Base-by-base conservation (phyloP, 805 yeast genomes). In the Scheffersomyces amazonensis region DNA sequence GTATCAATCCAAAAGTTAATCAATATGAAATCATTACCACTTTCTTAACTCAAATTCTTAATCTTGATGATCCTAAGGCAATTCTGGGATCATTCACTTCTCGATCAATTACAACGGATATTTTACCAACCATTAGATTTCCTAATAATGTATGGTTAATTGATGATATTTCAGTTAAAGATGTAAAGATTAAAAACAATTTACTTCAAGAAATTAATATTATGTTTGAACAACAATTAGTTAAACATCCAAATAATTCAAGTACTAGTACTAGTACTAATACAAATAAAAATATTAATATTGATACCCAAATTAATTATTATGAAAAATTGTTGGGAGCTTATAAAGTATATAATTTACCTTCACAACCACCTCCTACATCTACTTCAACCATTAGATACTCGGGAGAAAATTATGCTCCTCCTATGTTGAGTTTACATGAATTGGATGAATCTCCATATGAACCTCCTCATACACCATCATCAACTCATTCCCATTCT, bases 121-220 rank as follows among this genome's bases (percentile, higher is more conserved):
- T 27, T 4, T 15, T 27, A 5, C 30, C 30, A 6, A 60, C 55
- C 27, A 49, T 68, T 2, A 46, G 49, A 2, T 49, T 68, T 9
- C 73, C 74, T 4, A 39, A 39, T 16, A 71, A 68, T 42, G 41
- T 65, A 16, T 69, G 74, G 74, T 47, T 61, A 21, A 43, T 47
- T 22, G 60, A 59, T 16, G 62, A 60, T 9, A 51, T 66, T 8
- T 39, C 41, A 12, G 52, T 68, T 34, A 52, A 54, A 24, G 62
- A 65, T 38, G 43, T 54, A 35, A 59, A 54, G 35, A 49, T 62
- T 29, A 69, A 69, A 43, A 53, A 53, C 16, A 44, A 58, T 12
- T 41, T 68, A 35, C 45, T 69, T 31, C 43, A 42, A 16, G 72
- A 67, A 29, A 51, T 65, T 22, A 64, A 63, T 44, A 21, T 48